Conservation (phyloP, 495 filamentous ascomycete genomes). For the Penicillium salamii region DNA sequence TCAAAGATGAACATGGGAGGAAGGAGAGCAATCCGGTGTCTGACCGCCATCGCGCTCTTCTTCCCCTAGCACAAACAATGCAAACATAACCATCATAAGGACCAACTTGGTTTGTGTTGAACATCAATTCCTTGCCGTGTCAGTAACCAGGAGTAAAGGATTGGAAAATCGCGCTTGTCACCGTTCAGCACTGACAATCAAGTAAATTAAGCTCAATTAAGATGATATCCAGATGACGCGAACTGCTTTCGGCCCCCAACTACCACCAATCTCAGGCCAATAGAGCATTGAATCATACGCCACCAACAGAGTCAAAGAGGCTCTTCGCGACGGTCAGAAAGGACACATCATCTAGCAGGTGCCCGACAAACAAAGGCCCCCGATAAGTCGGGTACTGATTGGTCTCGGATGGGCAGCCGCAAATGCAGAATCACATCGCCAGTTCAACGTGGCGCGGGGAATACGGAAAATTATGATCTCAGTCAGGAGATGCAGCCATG, state of each 20-base stretch:
- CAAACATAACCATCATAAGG: too few relatives aligned
- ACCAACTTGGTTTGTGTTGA: too few relatives aligned
- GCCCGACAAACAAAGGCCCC: not conserved
- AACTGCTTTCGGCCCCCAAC: not conserved
- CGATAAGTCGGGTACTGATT: not conserved
- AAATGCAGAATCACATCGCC: too few relatives aligned
- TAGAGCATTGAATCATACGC: not conserved
- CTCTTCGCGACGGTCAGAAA: not conserved
- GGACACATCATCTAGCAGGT: not conserved
- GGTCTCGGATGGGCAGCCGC: not conserved
- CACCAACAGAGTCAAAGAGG: not conserved
- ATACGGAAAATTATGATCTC: too few relatives aligned
- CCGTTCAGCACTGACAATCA: not conserved
- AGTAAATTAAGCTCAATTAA: constrained; percentile 4
- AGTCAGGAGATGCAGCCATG: too few relatives aligned
- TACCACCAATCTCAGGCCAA: not conserved
- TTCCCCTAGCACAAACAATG: too few relatives aligned
- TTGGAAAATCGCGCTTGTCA: constrained; percentile 1
- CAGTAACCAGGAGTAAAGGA: too few relatives aligned
- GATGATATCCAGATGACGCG: not conserved
- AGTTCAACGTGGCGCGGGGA: too few relatives aligned
- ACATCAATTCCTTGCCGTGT: too few relatives aligned
- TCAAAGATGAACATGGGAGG: too few relatives aligned
- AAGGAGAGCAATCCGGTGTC: too few relatives aligned
- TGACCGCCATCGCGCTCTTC: too few relatives aligned